phyloP scores from a whole-genome alignment of 345 rosid species.

The Hypericum perforatum region DNA sequence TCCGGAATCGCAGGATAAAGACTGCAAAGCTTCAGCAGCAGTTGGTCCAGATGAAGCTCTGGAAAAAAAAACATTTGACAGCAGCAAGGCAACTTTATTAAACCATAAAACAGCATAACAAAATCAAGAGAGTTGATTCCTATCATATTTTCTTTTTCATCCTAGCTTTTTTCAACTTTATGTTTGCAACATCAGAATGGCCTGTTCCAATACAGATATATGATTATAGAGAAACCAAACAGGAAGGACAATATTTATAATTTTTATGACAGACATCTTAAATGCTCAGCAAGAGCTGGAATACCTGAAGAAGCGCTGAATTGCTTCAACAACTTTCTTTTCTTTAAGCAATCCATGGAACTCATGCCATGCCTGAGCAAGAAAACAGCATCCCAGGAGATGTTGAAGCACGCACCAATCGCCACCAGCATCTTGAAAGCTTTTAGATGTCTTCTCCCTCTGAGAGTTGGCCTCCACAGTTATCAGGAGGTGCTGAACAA shows the following conservation, averaged over 20 bases:
- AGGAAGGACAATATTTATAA: background rate
- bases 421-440: conserved; percentile 57
- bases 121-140: background rate
- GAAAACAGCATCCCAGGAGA: conserved; percentile 84
- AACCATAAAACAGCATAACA: background rate
- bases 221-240: no score
- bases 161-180: no score
- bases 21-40: conserved; percentile 65
- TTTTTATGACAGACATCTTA: background rate
- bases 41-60: conserved; percentile 93
- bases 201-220: no score
- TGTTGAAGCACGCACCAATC: conserved; percentile 88
- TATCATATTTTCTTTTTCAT: no score
- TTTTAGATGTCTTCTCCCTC: conserved; percentile 57
- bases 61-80: background rate
- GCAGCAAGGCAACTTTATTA: background rate
- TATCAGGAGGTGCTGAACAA: conserved; percentile 45
- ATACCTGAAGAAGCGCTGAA: conserved; percentile 85
- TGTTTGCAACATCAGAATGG: no score
- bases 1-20: conserved; percentile 59
- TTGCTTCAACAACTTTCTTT: conserved; percentile 66
- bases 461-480: conserved; percentile 57
- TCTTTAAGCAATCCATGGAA: conserved; percentile 51
- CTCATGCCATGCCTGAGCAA: conserved; percentile 63
- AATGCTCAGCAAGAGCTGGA: background rate